Evolutionary conservation across 2,329 filamentous ascomycete species (phyloP).

Genomic region (Ophiostoma novo-ulmi): DNA sequence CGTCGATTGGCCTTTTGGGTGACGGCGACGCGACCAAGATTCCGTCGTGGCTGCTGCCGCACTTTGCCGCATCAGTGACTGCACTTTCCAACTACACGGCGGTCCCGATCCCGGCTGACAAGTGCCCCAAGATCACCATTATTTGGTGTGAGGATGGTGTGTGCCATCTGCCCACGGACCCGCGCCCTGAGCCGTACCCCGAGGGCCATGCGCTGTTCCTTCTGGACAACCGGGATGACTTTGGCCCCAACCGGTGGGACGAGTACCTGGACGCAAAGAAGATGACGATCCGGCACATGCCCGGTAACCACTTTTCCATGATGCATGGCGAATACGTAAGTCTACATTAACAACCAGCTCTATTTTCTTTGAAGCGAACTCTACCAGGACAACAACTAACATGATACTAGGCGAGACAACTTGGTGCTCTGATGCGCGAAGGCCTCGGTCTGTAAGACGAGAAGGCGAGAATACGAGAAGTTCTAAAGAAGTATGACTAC

Average conservation of each 20-base stretch:
- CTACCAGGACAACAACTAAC: slow-evolving; percentile 25
- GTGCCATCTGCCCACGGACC: slow-evolving; percentile 61
- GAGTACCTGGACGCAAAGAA: slow-evolving; percentile 57
- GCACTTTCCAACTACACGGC: slow-evolving; percentile 66
- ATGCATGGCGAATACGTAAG: slow-evolving; percentile 54
- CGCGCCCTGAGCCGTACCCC: slow-evolving; percentile 56
- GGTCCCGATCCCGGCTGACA: slow-evolving; percentile 54
- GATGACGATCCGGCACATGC: slow-evolving; percentile 62
- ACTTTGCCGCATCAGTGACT: slow-evolving; percentile 64
- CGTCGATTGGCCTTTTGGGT: slow-evolving; percentile 65
- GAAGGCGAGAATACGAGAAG: slow-evolving; percentile 3
- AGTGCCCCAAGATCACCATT: slow-evolving; percentile 56
- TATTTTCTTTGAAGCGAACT: background rate
- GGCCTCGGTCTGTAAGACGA: slow-evolving; percentile 30
- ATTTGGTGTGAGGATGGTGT: slow-evolving; percentile 73
- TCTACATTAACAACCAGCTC: background rate
- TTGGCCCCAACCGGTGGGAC: slow-evolving; percentile 64
- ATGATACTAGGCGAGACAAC: slow-evolving; percentile 35
- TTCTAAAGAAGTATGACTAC: background rate
- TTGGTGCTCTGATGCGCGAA: slow-evolving; percentile 36
- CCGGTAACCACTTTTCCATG: slow-evolving; percentile 71
- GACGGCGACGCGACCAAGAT: slow-evolving; percentile 54
- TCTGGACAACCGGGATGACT: slow-evolving; percentile 67
- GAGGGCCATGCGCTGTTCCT: slow-evolving; percentile 62
- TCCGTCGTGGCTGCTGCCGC: slow-evolving; percentile 67